phyloP scores from a whole-genome alignment of 2,329 filamentous ascomycete species.

The Didymella pomorum region DNA sequence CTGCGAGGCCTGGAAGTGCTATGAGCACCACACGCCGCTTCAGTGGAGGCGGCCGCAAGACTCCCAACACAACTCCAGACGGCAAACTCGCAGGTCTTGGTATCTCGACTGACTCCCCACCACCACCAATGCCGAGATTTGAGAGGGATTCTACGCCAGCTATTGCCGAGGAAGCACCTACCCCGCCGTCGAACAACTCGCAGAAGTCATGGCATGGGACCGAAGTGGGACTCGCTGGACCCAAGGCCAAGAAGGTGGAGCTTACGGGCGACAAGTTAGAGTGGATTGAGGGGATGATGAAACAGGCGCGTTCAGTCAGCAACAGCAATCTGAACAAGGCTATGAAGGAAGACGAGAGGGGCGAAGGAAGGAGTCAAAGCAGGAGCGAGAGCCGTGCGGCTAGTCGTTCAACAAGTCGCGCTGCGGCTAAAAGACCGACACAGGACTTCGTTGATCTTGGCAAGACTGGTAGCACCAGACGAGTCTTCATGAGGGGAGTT shows the following conservation, averaged over 20 bases:
- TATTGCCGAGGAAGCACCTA: constrained; percentile 36
- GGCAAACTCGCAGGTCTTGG: constrained; percentile 20
- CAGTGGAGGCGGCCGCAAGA: constrained; percentile 36
- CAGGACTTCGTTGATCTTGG: constrained; percentile 72
- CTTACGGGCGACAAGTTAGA: constrained; percentile 74
- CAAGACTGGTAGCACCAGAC: constrained; percentile 75
- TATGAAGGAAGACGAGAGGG: constrained; percentile 27
- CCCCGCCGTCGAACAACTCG: constrained; percentile 40
- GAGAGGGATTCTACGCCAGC: constrained; percentile 32
- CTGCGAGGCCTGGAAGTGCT: constrained; percentile 40
- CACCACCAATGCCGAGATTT: constrained; percentile 37
- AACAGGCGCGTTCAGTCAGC: constrained; percentile 76
- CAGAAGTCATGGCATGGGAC: constrained; percentile 49
- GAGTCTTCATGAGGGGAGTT: constrained; percentile 67
- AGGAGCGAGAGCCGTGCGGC: constrained; percentile 42
- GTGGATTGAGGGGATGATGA: constrained; percentile 85
- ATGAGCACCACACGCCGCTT: constrained; percentile 38
- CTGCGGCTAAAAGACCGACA: constrained; percentile 26
- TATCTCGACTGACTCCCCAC: constrained; percentile 30
- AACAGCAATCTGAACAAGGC: constrained; percentile 61
- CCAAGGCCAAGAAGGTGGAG: constrained; percentile 69
- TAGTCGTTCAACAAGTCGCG: constrained; percentile 29
- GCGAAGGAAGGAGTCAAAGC: constrained; percentile 36
- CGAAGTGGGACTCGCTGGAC: constrained; percentile 73
- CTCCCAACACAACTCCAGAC: constrained; percentile 41